Percentiles rank a stretch among this genome's conserved stretches.
These are phyloP conservation scores for Fusarium avenaceum DNA, from an alignment of 2,329 filamentous ascomycete genomes.

Conservation along the genomic window DNA sequence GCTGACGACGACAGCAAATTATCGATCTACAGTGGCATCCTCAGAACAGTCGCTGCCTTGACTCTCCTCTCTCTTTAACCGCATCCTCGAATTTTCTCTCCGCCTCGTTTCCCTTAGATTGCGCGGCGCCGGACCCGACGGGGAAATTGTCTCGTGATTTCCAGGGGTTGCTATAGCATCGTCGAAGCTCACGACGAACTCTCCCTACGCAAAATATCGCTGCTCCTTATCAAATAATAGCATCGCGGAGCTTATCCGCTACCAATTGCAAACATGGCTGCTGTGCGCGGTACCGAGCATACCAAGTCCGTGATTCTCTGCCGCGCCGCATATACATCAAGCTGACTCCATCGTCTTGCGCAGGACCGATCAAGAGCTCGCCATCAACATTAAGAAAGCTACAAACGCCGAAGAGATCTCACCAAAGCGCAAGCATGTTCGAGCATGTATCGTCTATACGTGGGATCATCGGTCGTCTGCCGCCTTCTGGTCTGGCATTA, in stretches of 20 bases:
- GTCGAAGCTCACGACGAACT: conserved; percentile 25
- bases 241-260: conserved; percentile 35
- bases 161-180: conserved; percentile 40
- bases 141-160: conserved; percentile 48
- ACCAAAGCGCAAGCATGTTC: conserved; percentile 90
- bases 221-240: conserved; percentile 15
- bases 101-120: conserved; percentile 25
- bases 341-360: conserved; percentile 32
- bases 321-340: conserved; percentile 14
- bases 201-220: conserved; percentile 21
- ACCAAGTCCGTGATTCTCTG: conserved; percentile 52
- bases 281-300: conserved; percentile 54
- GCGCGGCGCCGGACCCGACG: conserved; percentile 39
- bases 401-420: conserved; percentile 77
- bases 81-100: conserved; percentile 1
- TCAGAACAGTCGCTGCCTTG: conserved; percentile 6
- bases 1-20: conserved; percentile 48
- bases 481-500: conserved; percentile 98
- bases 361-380: conserved; percentile 77
- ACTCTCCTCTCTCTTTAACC: conserved; percentile 1
- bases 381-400: conserved; percentile 78
- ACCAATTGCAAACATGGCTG: conserved; percentile 48
- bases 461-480: conserved; percentile 98
- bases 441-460: conserved; percentile 97
- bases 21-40: conserved; percentile 14